Evolutionary conservation across 108 stramenopile genomes (phyloP).

Genomic region (Cyclotella distinguenda): DNA sequence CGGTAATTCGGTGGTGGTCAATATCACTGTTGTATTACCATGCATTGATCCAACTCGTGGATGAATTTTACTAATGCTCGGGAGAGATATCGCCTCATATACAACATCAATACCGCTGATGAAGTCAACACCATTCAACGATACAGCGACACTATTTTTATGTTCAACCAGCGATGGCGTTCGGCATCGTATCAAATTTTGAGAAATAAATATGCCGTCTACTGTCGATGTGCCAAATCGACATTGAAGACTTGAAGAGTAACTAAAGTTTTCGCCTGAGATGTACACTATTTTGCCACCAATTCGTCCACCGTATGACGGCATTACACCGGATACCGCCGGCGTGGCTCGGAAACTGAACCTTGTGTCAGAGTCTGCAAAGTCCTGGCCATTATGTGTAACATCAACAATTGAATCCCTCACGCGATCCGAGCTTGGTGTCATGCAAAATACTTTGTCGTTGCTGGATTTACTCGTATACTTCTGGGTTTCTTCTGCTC

Average conservation of each 20-base stretch:
- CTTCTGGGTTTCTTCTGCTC: too few relatives aligned
- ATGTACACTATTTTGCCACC: conserved; percentile 43
- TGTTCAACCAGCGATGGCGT: conserved; percentile 17
- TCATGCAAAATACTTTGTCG: conserved; percentile 12
- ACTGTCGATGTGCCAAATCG: conserved; percentile 25
- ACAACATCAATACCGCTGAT: conserved; percentile 16
- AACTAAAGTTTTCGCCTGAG: conserved; percentile 32
- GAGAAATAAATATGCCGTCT: conserved; percentile 26
- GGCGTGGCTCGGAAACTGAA: conserved; percentile 42
- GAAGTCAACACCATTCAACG: conserved; percentile 23
- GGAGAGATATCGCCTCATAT: conserved; percentile 27
- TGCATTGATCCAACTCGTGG: conserved; percentile 21
- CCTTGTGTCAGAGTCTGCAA: background rate
- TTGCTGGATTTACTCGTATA: conserved; percentile 1
- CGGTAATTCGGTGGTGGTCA: conserved; percentile 26
- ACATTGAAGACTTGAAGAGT: conserved; percentile 13
- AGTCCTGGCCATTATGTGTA: conserved; percentile 42
- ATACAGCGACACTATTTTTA: conserved; percentile 13
- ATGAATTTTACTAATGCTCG: conserved; percentile 23
- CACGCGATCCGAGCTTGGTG: conserved; percentile 11
- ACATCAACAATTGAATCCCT: conserved; percentile 23
- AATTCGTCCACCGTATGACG: conserved; percentile 35
- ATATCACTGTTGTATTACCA: conserved; percentile 17
- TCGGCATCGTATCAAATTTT: conserved; percentile 18
- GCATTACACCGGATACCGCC: conserved; percentile 25